Evolutionary conservation across 1,284 basidiomycete genomes (phyloP).

Genomic region (Ceratobasidium sp.): DNA sequence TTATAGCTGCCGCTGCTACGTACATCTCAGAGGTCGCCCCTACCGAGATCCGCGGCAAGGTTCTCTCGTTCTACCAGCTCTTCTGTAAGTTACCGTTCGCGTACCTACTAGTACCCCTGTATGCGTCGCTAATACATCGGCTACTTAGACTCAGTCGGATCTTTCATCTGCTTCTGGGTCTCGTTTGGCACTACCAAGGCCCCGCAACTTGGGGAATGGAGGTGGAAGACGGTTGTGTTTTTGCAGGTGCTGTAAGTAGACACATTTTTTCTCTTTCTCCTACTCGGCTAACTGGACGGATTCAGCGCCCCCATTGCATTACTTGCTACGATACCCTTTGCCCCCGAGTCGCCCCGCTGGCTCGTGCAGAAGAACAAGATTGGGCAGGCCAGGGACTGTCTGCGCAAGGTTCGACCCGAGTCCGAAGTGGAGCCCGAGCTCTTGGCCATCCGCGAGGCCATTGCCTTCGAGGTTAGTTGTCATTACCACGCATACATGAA

Average conservation of each 20-base stretch:
- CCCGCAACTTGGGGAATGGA: constrained; percentile 48
- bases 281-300: background rate
- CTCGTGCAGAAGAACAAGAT: constrained; percentile 36
- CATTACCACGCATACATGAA: constrained; percentile 18
- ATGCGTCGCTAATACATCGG: background rate
- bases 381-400: constrained; percentile 23
- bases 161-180: constrained; percentile 46
- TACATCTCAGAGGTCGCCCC: constrained; percentile 45
- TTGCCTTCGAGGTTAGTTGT: constrained; percentile 47
- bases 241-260: constrained; percentile 48
- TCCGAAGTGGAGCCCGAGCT: constrained; percentile 50
- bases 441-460: constrained; percentile 48
- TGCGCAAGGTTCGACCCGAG: constrained; percentile 45
- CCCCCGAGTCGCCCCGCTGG: constrained; percentile 45
- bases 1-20: constrained; percentile 37
- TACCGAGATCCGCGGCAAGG: constrained; percentile 45
- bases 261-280: background rate
- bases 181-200: constrained; percentile 46
- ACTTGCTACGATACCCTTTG: constrained; percentile 35
- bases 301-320: constrained; percentile 38
- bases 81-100: constrained; percentile 26
- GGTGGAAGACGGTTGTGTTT: constrained; percentile 46
- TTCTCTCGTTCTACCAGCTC: constrained; percentile 45
- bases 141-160: constrained; percentile 33
- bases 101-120: background rate